Base-by-base conservation (phyloP, 1,139 yeast species). In the Candida smagusa region DNA sequence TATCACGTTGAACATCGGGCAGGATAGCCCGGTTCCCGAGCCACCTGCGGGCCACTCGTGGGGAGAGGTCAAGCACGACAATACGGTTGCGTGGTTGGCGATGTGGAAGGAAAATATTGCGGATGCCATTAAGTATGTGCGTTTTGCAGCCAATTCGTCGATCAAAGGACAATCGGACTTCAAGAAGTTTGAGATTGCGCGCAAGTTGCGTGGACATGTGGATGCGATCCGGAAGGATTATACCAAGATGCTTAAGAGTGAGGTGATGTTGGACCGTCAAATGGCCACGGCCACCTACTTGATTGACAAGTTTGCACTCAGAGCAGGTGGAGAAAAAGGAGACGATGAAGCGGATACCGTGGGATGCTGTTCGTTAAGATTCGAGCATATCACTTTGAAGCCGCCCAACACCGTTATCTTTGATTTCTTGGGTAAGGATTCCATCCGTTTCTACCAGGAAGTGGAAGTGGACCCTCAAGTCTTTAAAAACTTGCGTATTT, bases 311-410 rank as follows among this genome's bases (percentile, higher is more conserved):
- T 83, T 89, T 56, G 97, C 97, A 0, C 74, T 92, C 46, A 86
- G 97, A 84, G 97, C 97, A 0, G 97, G 97, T 58, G 97, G 97
- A 51, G 97, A 92, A 63, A 90, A 90, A 59, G 87, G 94, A 12
- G 97, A 90, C 7, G 97, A 92, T 53, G 97, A 90, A 58, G 97
- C 97, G 2, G 98, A 92, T 59, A 90, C 98, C 2, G 98, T 90
- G 32, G 98, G 98, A 32, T 90, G 98, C 64, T 90, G 97, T 63
- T 90, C 97, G 1, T 72, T 90, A 48, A 69, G 97, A 51, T 90
- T 69, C 53, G 97, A 90, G 57, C 97, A 90, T 60, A 77, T 90
- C 33, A 84, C 94, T 1, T 69, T 90, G 43, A 79, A 78, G 50
- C 96, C 96, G 2, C 97, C 97, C 8, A 81, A 81, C 50, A 84